phyloP scores from a whole-genome alignment of 2,329 filamentous ascomycete genomes.

The Sclerotinia borealis region DNA sequence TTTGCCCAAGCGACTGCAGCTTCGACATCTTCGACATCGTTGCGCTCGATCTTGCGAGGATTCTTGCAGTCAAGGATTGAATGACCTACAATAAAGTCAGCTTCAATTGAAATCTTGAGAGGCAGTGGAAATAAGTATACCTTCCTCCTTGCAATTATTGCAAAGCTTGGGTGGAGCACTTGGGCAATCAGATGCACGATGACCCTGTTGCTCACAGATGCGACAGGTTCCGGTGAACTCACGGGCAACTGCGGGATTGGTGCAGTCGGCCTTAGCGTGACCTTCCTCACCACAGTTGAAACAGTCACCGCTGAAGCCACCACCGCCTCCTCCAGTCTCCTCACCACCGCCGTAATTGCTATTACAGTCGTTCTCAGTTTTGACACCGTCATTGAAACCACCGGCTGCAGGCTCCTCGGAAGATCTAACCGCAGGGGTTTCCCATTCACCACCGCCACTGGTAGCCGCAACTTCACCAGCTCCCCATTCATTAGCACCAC shows the following conservation, averaged over 20 bases:
- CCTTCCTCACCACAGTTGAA: conserved; percentile 60
- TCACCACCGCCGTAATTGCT: not conserved
- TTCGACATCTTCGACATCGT: conserved; percentile 41
- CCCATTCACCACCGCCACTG: not conserved
- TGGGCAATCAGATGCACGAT: conserved; percentile 58
- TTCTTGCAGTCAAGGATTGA: conserved; percentile 49
- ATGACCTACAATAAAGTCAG: conserved; percentile 43
- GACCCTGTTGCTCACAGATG: conserved; percentile 47
- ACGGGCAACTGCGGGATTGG: conserved; percentile 44
- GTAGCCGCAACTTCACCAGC: not conserved
- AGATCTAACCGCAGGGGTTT: not conserved
- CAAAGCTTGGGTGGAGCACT: conserved; percentile 50
- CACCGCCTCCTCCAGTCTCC: conserved; percentile 12
- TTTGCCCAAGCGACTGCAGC: conserved; percentile 54
- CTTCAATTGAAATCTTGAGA: not conserved
- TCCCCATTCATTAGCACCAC: conserved; percentile 10
- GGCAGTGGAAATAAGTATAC: conserved; percentile 34
- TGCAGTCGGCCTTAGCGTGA: conserved; percentile 58
- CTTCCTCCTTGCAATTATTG: conserved; percentile 55
- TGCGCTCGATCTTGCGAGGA: conserved; percentile 52
- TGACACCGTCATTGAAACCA: conserved; percentile 2
- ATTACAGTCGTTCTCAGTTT: not conserved
- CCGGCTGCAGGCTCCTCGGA: not conserved
- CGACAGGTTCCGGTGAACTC: conserved; percentile 53
- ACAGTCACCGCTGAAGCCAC: conserved; percentile 37